phyloP scores from a whole-genome alignment of 257 asterid genomes.

The Verbena officinalis region DNA sequence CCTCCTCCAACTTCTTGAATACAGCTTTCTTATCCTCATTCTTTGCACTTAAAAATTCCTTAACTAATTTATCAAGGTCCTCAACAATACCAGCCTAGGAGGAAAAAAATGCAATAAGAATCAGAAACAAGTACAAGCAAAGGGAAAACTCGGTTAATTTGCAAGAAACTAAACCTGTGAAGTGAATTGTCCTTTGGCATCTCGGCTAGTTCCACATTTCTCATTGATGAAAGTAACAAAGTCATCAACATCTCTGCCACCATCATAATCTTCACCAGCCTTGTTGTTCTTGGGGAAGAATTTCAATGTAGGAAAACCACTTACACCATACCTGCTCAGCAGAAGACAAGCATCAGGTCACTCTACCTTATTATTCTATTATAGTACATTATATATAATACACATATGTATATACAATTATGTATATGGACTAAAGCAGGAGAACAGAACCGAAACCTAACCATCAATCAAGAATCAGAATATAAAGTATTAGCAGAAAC shows the following conservation, averaged over 20 bases:
- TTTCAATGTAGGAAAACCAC: slow-evolving; percentile 50
- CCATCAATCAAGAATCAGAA: background rate
- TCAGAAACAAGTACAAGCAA: background rate
- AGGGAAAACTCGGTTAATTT: slow-evolving; percentile 5
- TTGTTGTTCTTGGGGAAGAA: slow-evolving; percentile 95
- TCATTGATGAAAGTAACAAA: slow-evolving; percentile 85
- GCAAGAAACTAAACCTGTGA: slow-evolving; percentile 70
- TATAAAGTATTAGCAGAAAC: background rate
- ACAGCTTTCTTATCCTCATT: slow-evolving; percentile 63
- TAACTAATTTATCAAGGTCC: slow-evolving; percentile 62
- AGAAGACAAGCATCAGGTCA: slow-evolving; percentile 21
- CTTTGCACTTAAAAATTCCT: slow-evolving; percentile 64
- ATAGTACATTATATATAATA: background rate
- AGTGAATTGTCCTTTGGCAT: slow-evolving; percentile 75
- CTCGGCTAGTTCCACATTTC: slow-evolving; percentile 88
- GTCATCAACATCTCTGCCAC: slow-evolving; percentile 45
- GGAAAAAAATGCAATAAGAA: slow-evolving; percentile 26
- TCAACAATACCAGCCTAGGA: slow-evolving; percentile 83
- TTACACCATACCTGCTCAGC: slow-evolving; percentile 39
- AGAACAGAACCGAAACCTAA: background rate
- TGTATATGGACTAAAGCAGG: background rate
- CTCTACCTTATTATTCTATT: background rate
- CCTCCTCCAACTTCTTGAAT: slow-evolving; percentile 65
- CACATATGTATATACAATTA: background rate
- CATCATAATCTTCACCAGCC: slow-evolving; percentile 94